Evolutionary conservation across 2,329 filamentous ascomycete genomes (phyloP).

Genomic region (Fusarium mexicanum): DNA sequence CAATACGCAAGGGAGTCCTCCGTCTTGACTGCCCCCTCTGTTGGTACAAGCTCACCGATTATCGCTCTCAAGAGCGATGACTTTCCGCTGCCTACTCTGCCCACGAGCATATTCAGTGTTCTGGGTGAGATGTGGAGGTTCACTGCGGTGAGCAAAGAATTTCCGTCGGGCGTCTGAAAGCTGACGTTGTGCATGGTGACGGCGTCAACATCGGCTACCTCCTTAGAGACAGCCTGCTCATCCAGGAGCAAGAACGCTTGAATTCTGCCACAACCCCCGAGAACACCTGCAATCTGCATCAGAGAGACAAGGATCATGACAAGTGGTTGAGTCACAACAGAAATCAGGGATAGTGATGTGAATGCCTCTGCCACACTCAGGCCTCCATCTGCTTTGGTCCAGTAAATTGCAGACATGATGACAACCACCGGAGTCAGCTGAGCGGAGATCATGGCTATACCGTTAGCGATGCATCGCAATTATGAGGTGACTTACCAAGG

Average conservation of each 20-base stretch:
- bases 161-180: conserved; percentile 26
- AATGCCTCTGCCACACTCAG: conserved; percentile 49
- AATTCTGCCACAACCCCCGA: conserved; percentile 48
- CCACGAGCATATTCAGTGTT: conserved; percentile 51
- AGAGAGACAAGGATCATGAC: conserved; percentile 47
- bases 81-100: conserved; percentile 57
- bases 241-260: conserved; percentile 46
- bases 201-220: not conserved
- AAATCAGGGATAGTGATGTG: conserved; percentile 50
- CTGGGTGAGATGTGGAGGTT: conserved; percentile 29
- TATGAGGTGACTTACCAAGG: conserved; percentile 37
- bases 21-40: conserved; percentile 42
- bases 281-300: conserved; percentile 46
- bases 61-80: conserved; percentile 52
- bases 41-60: conserved; percentile 47
- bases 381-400: conserved; percentile 42
- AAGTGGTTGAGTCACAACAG: conserved; percentile 47
- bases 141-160: conserved; percentile 39
- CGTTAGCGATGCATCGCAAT: not conserved
- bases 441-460: conserved; percentile 39
- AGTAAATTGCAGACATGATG: conserved; percentile 49
- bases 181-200: conserved; percentile 16
- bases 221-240: conserved; percentile 13
- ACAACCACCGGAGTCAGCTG: conserved; percentile 46
- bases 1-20: conserved; percentile 51